Conservation (phyloP, 768 basidiomycete genomes). For the Amanita polypyramis region DNA sequence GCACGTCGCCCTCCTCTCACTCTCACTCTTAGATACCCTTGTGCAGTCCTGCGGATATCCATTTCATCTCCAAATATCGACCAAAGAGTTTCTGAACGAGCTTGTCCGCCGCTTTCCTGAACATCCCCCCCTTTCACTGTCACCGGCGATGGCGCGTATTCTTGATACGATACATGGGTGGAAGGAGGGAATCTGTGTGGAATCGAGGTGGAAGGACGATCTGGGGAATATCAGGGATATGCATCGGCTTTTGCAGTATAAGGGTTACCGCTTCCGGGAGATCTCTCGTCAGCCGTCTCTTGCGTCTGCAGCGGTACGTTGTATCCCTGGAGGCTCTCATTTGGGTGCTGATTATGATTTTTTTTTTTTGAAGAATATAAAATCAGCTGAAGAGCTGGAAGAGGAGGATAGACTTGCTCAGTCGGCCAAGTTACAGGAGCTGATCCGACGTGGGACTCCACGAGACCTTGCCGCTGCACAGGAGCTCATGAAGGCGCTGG, state of each 20-base stretch:
- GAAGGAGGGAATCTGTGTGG: slow-evolving; percentile 88
- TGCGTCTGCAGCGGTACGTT: slow-evolving; percentile 33
- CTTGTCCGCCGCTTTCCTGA: slow-evolving; percentile 97
- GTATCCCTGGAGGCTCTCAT: background rate
- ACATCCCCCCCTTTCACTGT: slow-evolving; percentile 89
- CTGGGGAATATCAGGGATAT: slow-evolving; percentile 96
- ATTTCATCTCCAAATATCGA: slow-evolving; percentile 91
- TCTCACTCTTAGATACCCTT: slow-evolving; percentile 82
- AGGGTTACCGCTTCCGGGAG: slow-evolving; percentile 78
- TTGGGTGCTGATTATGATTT: background rate
- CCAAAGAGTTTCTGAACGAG: slow-evolving; percentile 98
- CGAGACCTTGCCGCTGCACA: slow-evolving; percentile 92
- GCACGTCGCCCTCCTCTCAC: slow-evolving; percentile 79
- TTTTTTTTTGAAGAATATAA: slow-evolving; percentile 74
- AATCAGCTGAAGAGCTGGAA: slow-evolving; percentile 93
- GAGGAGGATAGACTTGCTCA: slow-evolving; percentile 92
- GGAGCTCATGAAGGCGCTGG: slow-evolving; percentile 92
- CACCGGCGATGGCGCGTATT: slow-evolving; percentile 90
- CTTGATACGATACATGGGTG: slow-evolving; percentile 87
- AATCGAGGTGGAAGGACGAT: slow-evolving; percentile 92
- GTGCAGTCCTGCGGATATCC: slow-evolving; percentile 96
- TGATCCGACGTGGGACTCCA: slow-evolving; percentile 92
- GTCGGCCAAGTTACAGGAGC: slow-evolving; percentile 95
- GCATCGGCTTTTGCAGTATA: slow-evolving; percentile 90
- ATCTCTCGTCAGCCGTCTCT: slow-evolving; percentile 21